Evolutionary conservation across 352 stramenopile genomes (phyloP), one percentile per base, ranked within the genome.

Genomic region (Phytopythium mirpurense): DNA sequence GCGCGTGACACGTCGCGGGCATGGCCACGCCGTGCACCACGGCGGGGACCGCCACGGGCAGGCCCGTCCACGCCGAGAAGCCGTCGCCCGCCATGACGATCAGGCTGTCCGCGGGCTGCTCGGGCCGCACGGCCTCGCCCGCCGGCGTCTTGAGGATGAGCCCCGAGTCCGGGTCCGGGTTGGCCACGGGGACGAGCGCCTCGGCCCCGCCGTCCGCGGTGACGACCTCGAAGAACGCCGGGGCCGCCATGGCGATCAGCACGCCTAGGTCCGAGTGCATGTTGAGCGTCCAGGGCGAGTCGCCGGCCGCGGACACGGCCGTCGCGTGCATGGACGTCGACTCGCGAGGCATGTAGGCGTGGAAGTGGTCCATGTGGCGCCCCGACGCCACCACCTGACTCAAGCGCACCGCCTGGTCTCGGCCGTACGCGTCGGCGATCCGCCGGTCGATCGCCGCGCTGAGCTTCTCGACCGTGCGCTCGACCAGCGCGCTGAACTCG

Each of bases 221-320:
- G n/a, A 60, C 18, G n/a, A 60, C 48, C 11, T 54, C 38, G 37
- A 54, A 65, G 47, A 62, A 65, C 47, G 48, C 48, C 4, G 54
- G 59, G 2, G 59, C 29, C 26, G 52, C 59, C 59, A 65, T 65
- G 6, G 54, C 59, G 47, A 65, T 65, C 27, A 65, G 50, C 34
- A 65, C n/a, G 0, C 59, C 59, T 23, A 47, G 40, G 41, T 65
- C 54, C 41, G 59, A 65, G 47, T 65, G 59, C 59, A 65, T 65
- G 15, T 32, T 38, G 11, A 65, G 54, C 27, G 59, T 55, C 38
- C 59, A 55, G 7, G 26, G 32, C 7, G 19, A 2, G 5, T 65
- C 32, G 9, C 8, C 11, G 1, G 18, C 9, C 29, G 6, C 12
- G 21, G n/a, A n/a, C n/a, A n/a, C 23, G 1, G 0, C 5, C 4